A percentile compares a stretch with the other conserved stretches of the same genome.
phyloP scores from a whole-genome alignment of 208 protist species.

The Trypanosoma melophagium region DNA sequence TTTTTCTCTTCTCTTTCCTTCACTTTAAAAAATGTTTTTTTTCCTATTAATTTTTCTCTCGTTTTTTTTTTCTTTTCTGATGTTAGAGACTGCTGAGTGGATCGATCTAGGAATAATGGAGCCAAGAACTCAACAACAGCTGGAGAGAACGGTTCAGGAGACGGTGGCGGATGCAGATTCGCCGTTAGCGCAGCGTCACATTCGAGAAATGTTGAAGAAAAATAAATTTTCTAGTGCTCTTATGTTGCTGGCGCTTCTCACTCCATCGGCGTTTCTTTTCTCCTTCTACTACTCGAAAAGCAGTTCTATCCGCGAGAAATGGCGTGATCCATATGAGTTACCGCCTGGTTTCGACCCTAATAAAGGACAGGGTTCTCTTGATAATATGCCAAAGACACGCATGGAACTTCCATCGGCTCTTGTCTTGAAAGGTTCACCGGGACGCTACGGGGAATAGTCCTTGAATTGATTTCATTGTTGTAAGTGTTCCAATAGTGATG shows the following conservation, averaged over 20 bases:
- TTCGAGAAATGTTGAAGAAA: slow-evolving; percentile 61
- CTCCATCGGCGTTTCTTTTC: slow-evolving; percentile 50
- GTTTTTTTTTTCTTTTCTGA: slow-evolving; percentile 1
- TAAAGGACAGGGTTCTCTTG: slow-evolving; percentile 36
- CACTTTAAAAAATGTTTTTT: too few species aligned
- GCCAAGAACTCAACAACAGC: slow-evolving; percentile 32
- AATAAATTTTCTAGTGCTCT: slow-evolving; percentile 68
- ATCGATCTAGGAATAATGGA: slow-evolving; percentile 36
- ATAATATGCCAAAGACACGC: slow-evolving; percentile 9
- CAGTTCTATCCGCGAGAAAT: slow-evolving; percentile 50
- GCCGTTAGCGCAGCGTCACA: slow-evolving; percentile 59
- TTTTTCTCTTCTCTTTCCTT: neutral
- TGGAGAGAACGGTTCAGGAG: slow-evolving; percentile 60
- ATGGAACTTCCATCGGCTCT: slow-evolving; percentile 36
- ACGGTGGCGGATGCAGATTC: slow-evolving; percentile 65
- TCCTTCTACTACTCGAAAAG: slow-evolving; percentile 76
- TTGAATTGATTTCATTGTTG: neutral
- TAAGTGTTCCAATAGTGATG: neutral
- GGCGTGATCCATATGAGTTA: slow-evolving; percentile 70
- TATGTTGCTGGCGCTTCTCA: slow-evolving; percentile 43
- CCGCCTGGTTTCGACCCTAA: slow-evolving; percentile 73
- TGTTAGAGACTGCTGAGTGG: neutral
- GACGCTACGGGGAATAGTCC: slow-evolving; percentile 16
- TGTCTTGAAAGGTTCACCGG: slow-evolving; percentile 49
- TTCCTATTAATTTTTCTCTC: neutral